Percentiles rank a stretch among this genome's conserved stretches.
Evolutionary conservation across 2,329 filamentous ascomycete species (phyloP).

Genomic region (Aspergillus costaricaensis): DNA sequence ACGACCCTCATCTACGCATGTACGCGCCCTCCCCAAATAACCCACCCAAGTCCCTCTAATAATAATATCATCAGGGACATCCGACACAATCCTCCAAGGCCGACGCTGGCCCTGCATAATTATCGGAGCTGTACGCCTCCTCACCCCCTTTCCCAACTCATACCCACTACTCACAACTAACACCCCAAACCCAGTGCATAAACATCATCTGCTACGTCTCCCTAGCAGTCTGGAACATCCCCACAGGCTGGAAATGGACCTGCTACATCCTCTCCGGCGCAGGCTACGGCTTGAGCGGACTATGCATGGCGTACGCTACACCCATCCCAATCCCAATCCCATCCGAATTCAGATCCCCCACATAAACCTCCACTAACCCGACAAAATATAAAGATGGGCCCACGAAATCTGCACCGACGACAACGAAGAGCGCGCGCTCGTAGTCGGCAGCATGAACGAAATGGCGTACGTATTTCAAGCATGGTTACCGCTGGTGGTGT

Average conservation of each 20-base stretch:
- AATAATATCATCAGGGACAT: slow-evolving; percentile 50
- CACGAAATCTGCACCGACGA: slow-evolving; percentile 58
- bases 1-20: slow-evolving; percentile 65
- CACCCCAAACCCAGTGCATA: slow-evolving; percentile 23
- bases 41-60: neutral
- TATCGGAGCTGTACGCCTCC: slow-evolving; percentile 52
- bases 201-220: slow-evolving; percentile 49
- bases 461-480: slow-evolving; percentile 70
- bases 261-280: slow-evolving; percentile 60
- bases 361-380: neutral
- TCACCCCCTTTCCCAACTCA: too few relatives aligned
- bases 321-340: too few relatives aligned
- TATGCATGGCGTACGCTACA: slow-evolving; percentile 50
- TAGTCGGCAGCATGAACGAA: slow-evolving; percentile 68
- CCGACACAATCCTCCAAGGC: slow-evolving; percentile 61
- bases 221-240: slow-evolving; percentile 53
- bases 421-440: slow-evolving; percentile 67
- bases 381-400: slow-evolving; percentile 44
- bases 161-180: too few relatives aligned
- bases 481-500: slow-evolving; percentile 67
- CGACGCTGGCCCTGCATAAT: slow-evolving; percentile 66
- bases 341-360: slow-evolving; percentile 8
- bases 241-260: slow-evolving; percentile 62
- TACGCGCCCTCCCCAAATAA: slow-evolving; percentile 9
- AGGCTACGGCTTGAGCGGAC: slow-evolving; percentile 50